These are phyloP conservation scores for Hebeloma cylindrosporum DNA, from an alignment of 768 basidiomycete genomes.

Conservation along the genomic window DNA sequence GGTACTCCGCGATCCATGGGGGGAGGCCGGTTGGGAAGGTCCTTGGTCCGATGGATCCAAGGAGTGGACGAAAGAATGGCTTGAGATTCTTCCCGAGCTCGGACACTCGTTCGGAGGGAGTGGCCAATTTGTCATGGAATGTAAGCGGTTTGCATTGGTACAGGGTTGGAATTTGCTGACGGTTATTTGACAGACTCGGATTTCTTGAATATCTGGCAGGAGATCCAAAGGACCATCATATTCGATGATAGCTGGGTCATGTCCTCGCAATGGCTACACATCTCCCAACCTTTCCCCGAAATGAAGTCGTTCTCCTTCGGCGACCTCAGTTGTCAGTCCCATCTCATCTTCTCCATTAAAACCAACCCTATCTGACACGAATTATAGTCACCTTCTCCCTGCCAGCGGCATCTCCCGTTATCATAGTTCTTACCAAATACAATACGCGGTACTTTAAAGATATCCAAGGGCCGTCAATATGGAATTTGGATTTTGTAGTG, in stretches of 20 bases:
- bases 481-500: slow-evolving; percentile 49
- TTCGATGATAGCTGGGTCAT: slow-evolving; percentile 53
- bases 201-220: slow-evolving; percentile 46
- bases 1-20: slow-evolving; percentile 56
- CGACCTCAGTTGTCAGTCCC: slow-evolving; percentile 44
- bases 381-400: slow-evolving; percentile 46
- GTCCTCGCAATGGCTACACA: slow-evolving; percentile 52
- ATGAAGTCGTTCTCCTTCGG: slow-evolving; percentile 44
- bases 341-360: not conserved
- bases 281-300: slow-evolving; percentile 28
- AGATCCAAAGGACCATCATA: slow-evolving; percentile 47
- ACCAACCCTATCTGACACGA: not conserved
- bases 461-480: slow-evolving; percentile 34
- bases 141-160: slow-evolving; percentile 16
- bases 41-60: slow-evolving; percentile 57
- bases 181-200: slow-evolving; percentile 38
- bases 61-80: slow-evolving; percentile 57
- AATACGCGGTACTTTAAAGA: slow-evolving; percentile 46
- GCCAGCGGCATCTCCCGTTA: slow-evolving; percentile 33
- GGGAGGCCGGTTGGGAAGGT: slow-evolving; percentile 48
- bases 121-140: slow-evolving; percentile 58
- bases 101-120: slow-evolving; percentile 50
- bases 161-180: not conserved
- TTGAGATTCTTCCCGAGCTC: slow-evolving; percentile 39
- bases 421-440: slow-evolving; percentile 48